A percentile compares a stretch with the other conserved stretches of the same genome.
These are phyloP conservation scores for Hypoxylon sp. DNA, from an alignment of 2,329 filamentous ascomycete species.

Conservation along the genomic window DNA sequence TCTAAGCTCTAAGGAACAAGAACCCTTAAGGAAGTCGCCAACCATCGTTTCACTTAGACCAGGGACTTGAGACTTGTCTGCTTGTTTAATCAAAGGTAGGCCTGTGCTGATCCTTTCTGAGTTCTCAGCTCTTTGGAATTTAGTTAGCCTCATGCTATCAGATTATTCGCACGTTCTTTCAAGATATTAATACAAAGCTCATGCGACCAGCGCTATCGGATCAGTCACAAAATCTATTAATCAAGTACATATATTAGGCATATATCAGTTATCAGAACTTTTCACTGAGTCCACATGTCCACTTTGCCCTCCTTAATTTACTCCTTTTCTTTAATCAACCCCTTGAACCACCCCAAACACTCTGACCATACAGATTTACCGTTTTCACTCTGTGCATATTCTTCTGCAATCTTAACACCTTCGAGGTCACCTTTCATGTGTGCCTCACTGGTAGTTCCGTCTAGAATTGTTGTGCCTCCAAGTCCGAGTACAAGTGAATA, in stretches of 20 bases:
- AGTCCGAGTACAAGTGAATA: conserved; percentile 66
- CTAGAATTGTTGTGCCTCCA: conserved; percentile 59
- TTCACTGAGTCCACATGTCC: not conserved
- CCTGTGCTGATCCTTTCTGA: too few relatives aligned
- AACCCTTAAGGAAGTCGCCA: not conserved
- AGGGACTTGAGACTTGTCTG: not conserved
- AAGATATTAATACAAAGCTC: not conserved
- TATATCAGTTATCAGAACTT: too few relatives aligned
- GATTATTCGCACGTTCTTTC: not conserved
- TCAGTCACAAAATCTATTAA: not conserved
- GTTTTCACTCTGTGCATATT: conserved; percentile 52
- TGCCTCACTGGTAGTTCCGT: conserved; percentile 62
- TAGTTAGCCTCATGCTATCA: not conserved
- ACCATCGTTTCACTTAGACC: not conserved
- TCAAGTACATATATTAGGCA: not conserved
- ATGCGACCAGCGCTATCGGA: not conserved
- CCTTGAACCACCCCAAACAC: conserved; percentile 65
- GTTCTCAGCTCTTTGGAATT: not conserved
- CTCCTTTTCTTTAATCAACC: conserved; percentile 46
- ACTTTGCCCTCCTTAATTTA: not conserved
- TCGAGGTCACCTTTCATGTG: conserved; percentile 67
- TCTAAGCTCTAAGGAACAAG: not conserved
- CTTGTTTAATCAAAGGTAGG: too few relatives aligned
- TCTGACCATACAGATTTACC: conserved; percentile 63
- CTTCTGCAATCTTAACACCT: conserved; percentile 59